These are phyloP conservation scores for Monosporozyma siamensis DNA, from an alignment of 805 yeast genomes.

Conservation along the genomic window DNA sequence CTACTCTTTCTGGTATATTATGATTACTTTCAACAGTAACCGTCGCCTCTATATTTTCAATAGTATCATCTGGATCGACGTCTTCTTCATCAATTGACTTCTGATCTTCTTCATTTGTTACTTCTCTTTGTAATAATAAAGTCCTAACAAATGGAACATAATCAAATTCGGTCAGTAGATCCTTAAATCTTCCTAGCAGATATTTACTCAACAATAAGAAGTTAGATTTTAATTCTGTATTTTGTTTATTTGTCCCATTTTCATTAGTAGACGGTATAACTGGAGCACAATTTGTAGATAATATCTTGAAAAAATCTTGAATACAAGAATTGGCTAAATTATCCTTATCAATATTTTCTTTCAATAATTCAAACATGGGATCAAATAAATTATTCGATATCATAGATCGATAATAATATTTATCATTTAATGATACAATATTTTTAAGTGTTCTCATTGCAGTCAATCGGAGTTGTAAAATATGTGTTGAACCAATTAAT, in stretches of 20 bases:
- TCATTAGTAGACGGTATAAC: conserved; percentile 1
- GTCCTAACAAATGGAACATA: conserved; percentile 26
- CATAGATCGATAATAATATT: conserved; percentile 46
- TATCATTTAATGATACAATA: conserved; percentile 54
- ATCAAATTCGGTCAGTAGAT: conserved; percentile 25
- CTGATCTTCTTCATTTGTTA: neutral
- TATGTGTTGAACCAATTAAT: conserved; percentile 33
- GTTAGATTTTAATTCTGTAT: conserved; percentile 11
- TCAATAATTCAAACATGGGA: conserved; percentile 41
- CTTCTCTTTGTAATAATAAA: neutral
- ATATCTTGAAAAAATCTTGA: conserved; percentile 52
- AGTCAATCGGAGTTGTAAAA: conserved; percentile 50
- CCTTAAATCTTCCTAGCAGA: conserved; percentile 25
- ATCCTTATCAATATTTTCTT: conserved; percentile 40
- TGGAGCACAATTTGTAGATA: conserved; percentile 21
- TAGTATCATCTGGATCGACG: neutral
- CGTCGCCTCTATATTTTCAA: neutral
- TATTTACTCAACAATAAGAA: conserved; percentile 24
- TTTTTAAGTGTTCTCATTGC: conserved; percentile 62
- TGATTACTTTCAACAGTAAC: neutral
- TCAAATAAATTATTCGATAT: conserved; percentile 45
- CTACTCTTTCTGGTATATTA: neutral
- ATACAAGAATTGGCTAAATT: conserved; percentile 69
- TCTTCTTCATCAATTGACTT: no score
- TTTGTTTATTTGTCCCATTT: neutral